These are phyloP conservation scores for Hymenoscyphus repandus DNA, from an alignment of 2,329 filamentous ascomycete species.

Conservation along the genomic window DNA sequence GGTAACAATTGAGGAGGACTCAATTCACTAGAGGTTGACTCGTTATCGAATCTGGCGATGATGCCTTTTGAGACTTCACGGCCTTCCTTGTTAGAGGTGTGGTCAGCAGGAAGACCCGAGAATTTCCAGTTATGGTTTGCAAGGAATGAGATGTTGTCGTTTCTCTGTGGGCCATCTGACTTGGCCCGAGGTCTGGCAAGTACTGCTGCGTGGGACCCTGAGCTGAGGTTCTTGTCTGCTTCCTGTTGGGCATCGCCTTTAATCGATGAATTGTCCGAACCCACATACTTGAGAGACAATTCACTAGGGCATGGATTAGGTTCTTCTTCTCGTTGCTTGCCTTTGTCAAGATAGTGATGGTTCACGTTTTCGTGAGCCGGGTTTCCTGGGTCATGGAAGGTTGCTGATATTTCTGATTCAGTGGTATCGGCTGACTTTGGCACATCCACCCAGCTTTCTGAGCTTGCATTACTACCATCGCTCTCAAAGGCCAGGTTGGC, in stretches of 20 bases:
- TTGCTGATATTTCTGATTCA: not conserved
- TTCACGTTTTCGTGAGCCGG: not conserved
- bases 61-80: too few species aligned
- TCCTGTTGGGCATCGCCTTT: not conserved
- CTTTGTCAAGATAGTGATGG: slow-evolving; percentile 10
- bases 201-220: slow-evolving; percentile 4
- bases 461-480: slow-evolving; percentile 19
- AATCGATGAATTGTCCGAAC: not conserved
- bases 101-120: slow-evolving; percentile 33
- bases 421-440: not conserved
- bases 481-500: slow-evolving; percentile 5
- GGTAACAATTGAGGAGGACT: not conserved
- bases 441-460: slow-evolving; percentile 25
- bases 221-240: not conserved
- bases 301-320: not conserved
- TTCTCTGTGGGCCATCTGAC: slow-evolving; percentile 50
- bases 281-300: too few species aligned
- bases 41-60: too few species aligned
- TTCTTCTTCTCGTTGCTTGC: slow-evolving; percentile 13
- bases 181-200: slow-evolving; percentile 43
- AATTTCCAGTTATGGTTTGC: slow-evolving; percentile 60
- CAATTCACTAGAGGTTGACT: too few species aligned
- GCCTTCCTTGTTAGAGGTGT: too few species aligned
- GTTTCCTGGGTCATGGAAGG: not conserved
- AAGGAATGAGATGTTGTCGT: slow-evolving; percentile 43